phyloP scores from a whole-genome alignment of 1,139 yeast genomes.

The Candida dubliniensis region DNA sequence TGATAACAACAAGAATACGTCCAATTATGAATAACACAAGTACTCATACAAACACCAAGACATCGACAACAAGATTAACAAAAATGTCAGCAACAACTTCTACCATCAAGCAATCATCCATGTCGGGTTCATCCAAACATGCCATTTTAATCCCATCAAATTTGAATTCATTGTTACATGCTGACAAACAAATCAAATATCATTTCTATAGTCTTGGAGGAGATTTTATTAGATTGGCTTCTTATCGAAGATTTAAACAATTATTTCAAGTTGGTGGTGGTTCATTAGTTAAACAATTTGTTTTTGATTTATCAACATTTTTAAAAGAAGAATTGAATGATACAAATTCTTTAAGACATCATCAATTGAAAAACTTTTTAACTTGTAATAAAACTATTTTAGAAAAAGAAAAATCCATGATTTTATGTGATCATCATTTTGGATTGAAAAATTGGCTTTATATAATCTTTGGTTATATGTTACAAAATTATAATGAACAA shows the following conservation, averaged over 20 bases:
- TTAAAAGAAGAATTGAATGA: conserved; percentile 30
- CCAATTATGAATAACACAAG: neutral
- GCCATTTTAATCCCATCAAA: conserved; percentile 15
- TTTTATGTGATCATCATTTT: conserved; percentile 16
- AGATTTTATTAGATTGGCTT: conserved; percentile 35
- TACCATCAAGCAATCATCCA: neutral
- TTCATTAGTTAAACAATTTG: conserved; percentile 35
- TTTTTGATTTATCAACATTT: conserved; percentile 38
- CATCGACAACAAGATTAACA: too few relatives aligned
- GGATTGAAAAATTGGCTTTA: conserved; percentile 32
- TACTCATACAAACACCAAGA: too few relatives aligned
- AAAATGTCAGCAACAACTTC: conserved; percentile 1
- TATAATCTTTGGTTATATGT: conserved; percentile 38
- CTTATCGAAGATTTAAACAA: conserved; percentile 36
- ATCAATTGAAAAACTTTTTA: conserved; percentile 26
- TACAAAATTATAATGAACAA: conserved; percentile 24
- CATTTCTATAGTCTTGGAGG: conserved; percentile 39
- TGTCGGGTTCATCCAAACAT: conserved; percentile 6
- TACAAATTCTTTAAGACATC: conserved; percentile 18
- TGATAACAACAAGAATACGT: neutral
- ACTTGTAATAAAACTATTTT: conserved; percentile 17
- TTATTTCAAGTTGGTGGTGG: conserved; percentile 35
- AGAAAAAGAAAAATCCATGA: conserved; percentile 13
- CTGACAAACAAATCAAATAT: conserved; percentile 18
- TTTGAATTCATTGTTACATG: conserved; percentile 13